Base-by-base conservation (phyloP, 345 rosid species). In the Litchi chinensis region DNA sequence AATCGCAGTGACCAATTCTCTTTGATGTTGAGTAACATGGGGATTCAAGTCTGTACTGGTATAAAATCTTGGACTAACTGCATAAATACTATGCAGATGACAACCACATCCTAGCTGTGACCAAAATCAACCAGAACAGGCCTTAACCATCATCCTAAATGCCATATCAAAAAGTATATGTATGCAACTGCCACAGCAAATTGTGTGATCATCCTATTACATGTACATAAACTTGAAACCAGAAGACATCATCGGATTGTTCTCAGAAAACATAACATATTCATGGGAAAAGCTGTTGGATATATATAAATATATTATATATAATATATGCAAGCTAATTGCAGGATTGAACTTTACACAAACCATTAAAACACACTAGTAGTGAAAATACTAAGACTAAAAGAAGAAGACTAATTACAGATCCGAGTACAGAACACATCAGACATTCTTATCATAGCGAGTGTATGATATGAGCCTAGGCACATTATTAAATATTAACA, bases 311-410 rank as follows among this genome's bases (percentile, higher is more conserved):
- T 6, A 46, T 46, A 46, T 7, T 32, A 57, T 57, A n/a, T n/a
- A 57, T 19, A 57, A n/a, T 57, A 57, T 60, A 21, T 52, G 59
- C 13, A 19, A 39, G 44, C 9, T 10, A n/a, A 68, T 21, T 40
- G 48, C 9, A 22, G 22, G 41, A 48, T 39, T 5, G 12, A 41
- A 76, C 6, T 50, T 65, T 59, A 59, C 70, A 71, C 73, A 76
- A 43, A 71, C 67, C 62, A 71, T 54, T 75, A 37, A 39, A 71
- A 59, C 56, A 77, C 77, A 50, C 28, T 24, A 65, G 67, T 67
- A 71, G 44, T 21, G 22, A 64, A 18, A 48, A 52, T 24, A 41
- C 11, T 44, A 19, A 48, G 60, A 1, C 26, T 43, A 39, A 10
- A 43, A 37, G 18, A 37, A 32, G 10, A 66, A 19, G 7, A 76